A percentile compares a stretch with the other conserved stretches of the same genome.
Conservation (phyloP, 345 rosid genomes). For the Citrus trifoliata region DNA sequence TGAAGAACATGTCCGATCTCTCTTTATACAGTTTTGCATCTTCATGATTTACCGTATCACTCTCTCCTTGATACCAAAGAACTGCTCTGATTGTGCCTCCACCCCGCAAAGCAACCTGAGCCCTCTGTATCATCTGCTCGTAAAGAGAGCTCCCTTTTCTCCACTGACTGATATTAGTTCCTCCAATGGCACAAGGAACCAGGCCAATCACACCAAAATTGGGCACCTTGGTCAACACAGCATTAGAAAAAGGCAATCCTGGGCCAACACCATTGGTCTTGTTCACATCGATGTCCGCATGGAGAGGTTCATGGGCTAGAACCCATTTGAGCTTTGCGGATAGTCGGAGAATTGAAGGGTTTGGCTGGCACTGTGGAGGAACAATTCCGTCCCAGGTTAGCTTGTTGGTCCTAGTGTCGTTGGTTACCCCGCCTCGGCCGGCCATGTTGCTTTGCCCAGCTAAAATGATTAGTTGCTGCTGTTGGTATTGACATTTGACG, state of each 20-base stretch:
- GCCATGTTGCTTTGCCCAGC: constrained; percentile 98
- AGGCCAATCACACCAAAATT: constrained; percentile 46
- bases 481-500: constrained; percentile 18
- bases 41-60: constrained; percentile 40
- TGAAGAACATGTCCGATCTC: constrained; percentile 49
- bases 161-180: constrained; percentile 73
- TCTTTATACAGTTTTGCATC: constrained; percentile 53
- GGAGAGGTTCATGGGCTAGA: constrained; percentile 69
- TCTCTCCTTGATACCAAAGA: constrained; percentile 94
- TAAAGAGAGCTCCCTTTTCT: constrained; percentile 56
- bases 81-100: constrained; percentile 53
- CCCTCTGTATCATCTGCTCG: constrained; percentile 48
- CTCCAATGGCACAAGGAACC: constrained; percentile 88
- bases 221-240: constrained; percentile 26
- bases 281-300: constrained; percentile 61
- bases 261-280: constrained; percentile 80
- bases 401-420: constrained; percentile 31
- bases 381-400: constrained; percentile 66
- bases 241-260: constrained; percentile 70
- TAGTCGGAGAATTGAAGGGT: constrained; percentile 49
- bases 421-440: constrained; percentile 74
- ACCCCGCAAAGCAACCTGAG: constrained; percentile 30
- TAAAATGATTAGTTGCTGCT: constrained; percentile 47
- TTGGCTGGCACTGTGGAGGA: constrained; percentile 56
- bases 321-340: constrained; percentile 56